Evolutionary conservation across 139 green algal species (phyloP).

Genomic region (Chlamydomonas sp.): DNA sequence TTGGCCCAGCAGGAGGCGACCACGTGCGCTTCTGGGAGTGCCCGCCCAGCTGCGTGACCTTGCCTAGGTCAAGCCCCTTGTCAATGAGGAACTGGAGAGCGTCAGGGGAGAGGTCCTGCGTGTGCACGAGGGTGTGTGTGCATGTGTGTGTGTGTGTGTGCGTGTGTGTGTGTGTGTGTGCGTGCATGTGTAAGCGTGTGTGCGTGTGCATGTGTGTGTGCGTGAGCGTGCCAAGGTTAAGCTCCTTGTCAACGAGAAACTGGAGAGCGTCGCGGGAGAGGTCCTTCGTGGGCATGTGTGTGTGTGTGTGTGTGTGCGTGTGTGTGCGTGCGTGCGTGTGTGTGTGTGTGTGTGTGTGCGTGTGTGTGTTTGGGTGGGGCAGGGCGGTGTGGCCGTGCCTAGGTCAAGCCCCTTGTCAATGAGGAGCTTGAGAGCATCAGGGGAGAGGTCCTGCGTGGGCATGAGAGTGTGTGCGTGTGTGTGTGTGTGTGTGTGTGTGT

Average conservation of each 20-base stretch:
- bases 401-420: constrained; percentile 34
- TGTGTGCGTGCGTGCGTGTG: neutral
- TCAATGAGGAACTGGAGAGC: constrained; percentile 40
- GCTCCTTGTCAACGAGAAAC: too few species aligned
- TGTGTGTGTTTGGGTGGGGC: too few species aligned
- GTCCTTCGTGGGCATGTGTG: neutral
- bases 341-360: neutral
- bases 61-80: constrained; percentile 34
- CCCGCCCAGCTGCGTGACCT: constrained; percentile 47
- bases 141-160: neutral
- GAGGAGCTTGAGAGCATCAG: constrained; percentile 39
- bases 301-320: constrained; percentile 4
- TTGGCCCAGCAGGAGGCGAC: constrained; percentile 32
- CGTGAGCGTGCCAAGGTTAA: too few species aligned
- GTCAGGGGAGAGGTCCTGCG: constrained; percentile 30
- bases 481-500: neutral
- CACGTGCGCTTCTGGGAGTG: constrained; percentile 35
- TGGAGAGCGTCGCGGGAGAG: too few species aligned
- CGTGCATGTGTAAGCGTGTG: constrained; percentile 14
- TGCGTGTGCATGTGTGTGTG: constrained; percentile 48
- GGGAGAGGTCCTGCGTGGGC: constrained; percentile 30
- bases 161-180: neutral
- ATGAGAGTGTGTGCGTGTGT: neutral
- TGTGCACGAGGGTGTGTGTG: neutral
- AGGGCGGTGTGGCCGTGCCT: constrained; percentile 30